These are phyloP conservation scores for Ziziphus jujuba DNA, from an alignment of 306 rosid species.

Conservation along the genomic window DNA sequence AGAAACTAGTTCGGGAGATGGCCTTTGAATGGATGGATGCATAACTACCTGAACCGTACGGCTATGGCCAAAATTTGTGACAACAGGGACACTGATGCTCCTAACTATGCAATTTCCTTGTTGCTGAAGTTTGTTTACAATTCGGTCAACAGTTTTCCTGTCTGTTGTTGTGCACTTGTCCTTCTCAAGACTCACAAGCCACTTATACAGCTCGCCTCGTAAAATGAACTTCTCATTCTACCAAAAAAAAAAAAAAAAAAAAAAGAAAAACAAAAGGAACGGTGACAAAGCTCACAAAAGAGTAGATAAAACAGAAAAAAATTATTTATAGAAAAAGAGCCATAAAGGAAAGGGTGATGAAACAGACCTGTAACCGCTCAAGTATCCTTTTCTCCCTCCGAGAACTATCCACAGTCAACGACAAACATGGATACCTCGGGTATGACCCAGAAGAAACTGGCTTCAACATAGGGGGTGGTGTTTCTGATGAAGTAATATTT, in stretches of 20 bases:
- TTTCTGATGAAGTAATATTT: constrained; percentile 26
- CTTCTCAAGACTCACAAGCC: constrained; percentile 75
- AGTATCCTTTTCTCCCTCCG: constrained; percentile 79
- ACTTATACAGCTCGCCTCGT: constrained; percentile 68
- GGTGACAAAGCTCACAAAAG: constrained; percentile 10
- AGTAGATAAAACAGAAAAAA: constrained; percentile 25
- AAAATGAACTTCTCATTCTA: constrained; percentile 78
- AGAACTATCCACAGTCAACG: constrained; percentile 46
- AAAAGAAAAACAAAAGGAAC: constrained; percentile 5
- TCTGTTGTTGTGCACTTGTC: constrained; percentile 61
- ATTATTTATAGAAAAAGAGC: constrained; percentile 11
- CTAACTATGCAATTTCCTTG: constrained; percentile 66
- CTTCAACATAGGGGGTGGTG: constrained; percentile 37
- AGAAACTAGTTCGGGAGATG: constrained; percentile 65
- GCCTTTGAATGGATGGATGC: constrained; percentile 66
- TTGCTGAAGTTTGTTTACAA: constrained; percentile 67
- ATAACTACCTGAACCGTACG: constrained; percentile 55
- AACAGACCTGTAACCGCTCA: constrained; percentile 69
- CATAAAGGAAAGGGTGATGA: constrained; percentile 19
- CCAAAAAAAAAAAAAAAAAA: no score
- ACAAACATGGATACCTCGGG: constrained; percentile 47
- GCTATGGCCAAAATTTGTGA: constrained; percentile 57
- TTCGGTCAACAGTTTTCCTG: constrained; percentile 71
- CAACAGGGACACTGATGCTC: constrained; percentile 59
- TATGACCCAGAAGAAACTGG: constrained; percentile 36